These are phyloP conservation scores for Medicago truncatula DNA, from an alignment of 306 rosid species.

Conservation along the genomic window DNA sequence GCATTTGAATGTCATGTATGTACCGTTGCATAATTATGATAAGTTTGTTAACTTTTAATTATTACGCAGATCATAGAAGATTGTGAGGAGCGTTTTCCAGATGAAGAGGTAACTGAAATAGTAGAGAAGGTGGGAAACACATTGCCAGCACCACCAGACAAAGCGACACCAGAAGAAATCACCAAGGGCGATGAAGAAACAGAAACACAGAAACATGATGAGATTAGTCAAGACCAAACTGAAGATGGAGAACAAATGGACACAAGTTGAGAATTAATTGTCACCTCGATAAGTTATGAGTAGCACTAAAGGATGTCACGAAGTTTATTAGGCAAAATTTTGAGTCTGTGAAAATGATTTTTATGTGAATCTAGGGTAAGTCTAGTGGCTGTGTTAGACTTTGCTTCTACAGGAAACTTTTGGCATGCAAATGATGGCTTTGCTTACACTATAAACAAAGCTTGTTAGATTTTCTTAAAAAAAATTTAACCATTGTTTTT, in stretches of 20 bases:
- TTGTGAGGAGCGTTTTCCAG: conserved; percentile 54
- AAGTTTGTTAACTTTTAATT: conserved; percentile 7
- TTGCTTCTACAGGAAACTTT: neutral
- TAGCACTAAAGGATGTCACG: neutral
- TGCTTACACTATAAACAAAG: neutral
- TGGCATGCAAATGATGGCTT: neutral
- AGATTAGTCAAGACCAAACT: conserved; percentile 27
- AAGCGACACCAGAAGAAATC: conserved; percentile 31
- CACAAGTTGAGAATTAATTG: conserved; percentile 39
- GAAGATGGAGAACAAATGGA: conserved; percentile 46
- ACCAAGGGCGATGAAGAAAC: conserved; percentile 35
- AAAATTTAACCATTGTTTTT: neutral
- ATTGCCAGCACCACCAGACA: conserved; percentile 46
- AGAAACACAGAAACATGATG: conserved; percentile 26
- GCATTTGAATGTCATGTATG: neutral
- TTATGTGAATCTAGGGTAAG: neutral
- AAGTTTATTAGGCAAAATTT: neutral
- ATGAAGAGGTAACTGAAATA: conserved; percentile 49
- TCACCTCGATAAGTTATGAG: neutral
- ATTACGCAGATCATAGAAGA: conserved; percentile 57
- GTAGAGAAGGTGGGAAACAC: conserved; percentile 57
- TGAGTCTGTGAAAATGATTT: neutral
- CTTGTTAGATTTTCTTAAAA: neutral
- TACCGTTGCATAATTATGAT: neutral
- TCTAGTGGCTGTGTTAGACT: neutral